These are phyloP conservation scores for Chaetomium cochliodes DNA, from an alignment of 495 filamentous ascomycete genomes.

Conservation along the genomic window DNA sequence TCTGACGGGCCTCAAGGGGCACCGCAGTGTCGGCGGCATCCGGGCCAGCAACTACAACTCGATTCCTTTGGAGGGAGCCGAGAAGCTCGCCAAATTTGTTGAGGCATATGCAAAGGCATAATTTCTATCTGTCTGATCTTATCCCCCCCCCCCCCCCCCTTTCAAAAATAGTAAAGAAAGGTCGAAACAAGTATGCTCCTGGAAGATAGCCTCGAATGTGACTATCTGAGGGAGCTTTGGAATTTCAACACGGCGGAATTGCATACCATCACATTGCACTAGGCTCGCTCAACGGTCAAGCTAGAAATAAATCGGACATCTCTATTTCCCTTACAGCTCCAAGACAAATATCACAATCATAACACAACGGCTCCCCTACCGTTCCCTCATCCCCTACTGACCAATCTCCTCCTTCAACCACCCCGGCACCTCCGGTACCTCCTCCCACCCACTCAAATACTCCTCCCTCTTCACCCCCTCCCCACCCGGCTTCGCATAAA, in stretches of 20 bases:
- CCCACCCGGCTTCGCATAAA: conserved; percentile 52
- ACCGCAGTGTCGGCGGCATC: conserved; percentile 75
- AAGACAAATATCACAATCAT: background rate
- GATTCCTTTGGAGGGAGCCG: conserved; percentile 54
- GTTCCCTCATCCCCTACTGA: background rate
- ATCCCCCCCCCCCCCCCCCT: background rate
- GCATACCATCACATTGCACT: too few species aligned
- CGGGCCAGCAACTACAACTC: conserved; percentile 66
- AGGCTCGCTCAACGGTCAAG: too few species aligned
- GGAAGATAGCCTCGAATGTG: too few species aligned
- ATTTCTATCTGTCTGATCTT: background rate
- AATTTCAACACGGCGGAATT: too few species aligned
- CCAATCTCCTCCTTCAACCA: conserved; percentile 55
- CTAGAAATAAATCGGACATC: too few species aligned
- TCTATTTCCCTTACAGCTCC: background rate
- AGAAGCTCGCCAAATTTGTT: conserved; percentile 60
- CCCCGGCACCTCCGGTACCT: conserved; percentile 50
- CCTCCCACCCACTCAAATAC: conserved; percentile 56
- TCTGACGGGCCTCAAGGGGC: conserved; percentile 74
- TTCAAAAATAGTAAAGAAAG: background rate
- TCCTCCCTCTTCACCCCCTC: conserved; percentile 38
- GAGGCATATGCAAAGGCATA: conserved; percentile 52
- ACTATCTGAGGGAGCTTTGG: too few species aligned
- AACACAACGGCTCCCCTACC: background rate
- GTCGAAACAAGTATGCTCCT: too few species aligned